phyloP scores from a whole-genome alignment of 768 basidiomycete species.

The Termitomyces sp. region DNA sequence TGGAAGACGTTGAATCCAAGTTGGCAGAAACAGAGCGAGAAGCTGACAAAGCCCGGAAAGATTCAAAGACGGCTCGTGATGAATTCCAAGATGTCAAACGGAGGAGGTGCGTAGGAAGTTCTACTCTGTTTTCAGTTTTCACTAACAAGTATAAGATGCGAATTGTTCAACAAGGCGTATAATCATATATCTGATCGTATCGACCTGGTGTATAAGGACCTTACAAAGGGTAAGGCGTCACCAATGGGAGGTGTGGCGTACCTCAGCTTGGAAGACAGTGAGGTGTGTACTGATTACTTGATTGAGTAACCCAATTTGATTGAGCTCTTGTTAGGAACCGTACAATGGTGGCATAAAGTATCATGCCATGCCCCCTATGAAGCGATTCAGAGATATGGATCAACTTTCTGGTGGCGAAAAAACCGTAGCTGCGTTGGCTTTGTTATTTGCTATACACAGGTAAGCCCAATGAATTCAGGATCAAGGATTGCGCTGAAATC shows the following conservation, averaged over 20 bases:
- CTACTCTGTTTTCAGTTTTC: neutral
- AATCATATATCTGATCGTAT: conserved; percentile 94
- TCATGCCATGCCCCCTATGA: conserved; percentile 99
- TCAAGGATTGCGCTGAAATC: neutral
- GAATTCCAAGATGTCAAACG: conserved; percentile 86
- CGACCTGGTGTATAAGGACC: conserved; percentile 94
- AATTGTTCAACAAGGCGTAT: conserved; percentile 94
- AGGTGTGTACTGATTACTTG: conserved; percentile 44
- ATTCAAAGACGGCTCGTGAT: conserved; percentile 87
- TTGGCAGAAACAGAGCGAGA: conserved; percentile 87
- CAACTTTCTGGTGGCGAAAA: conserved; percentile 98
- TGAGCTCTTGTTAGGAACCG: conserved; percentile 30
- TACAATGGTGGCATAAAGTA: conserved; percentile 92
- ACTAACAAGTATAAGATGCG: conserved; percentile 33
- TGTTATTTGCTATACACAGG: conserved; percentile 97
- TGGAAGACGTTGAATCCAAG: conserved; percentile 82
- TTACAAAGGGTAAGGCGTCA: conserved; percentile 91
- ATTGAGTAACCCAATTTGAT: neutral
- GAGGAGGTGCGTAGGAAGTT: conserved; percentile 43
- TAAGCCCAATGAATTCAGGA: conserved; percentile 17
- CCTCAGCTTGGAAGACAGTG: conserved; percentile 90
- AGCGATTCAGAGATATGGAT: conserved; percentile 98
- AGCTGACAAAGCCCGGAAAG: conserved; percentile 86
- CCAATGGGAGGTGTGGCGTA: conserved; percentile 97
- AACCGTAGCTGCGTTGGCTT: conserved; percentile 94